Evolutionary conservation across 352 stramenopile genomes (phyloP), one percentile per base, ranked within the genome.

Genomic region (Phytopythium delawarense): DNA sequence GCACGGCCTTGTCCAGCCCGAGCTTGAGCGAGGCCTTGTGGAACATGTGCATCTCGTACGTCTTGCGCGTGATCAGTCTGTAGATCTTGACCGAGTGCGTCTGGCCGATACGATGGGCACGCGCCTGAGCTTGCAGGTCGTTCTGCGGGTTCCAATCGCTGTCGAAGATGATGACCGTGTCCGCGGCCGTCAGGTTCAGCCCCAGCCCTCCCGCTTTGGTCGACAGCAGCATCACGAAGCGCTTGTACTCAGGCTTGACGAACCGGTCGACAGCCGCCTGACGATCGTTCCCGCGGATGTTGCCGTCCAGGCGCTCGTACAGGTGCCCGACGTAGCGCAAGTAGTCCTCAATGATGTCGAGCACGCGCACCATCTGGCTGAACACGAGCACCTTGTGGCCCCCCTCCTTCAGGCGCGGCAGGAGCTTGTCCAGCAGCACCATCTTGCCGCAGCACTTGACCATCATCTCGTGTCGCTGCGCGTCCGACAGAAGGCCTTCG

Each of bases 281-380:
- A 1, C 88, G 85, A 50, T 96, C 88, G 57, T 94, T 95, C 16
- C 88, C 88, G 52, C 87, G 97, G 59, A 99, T 98, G 59, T 96
- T 98, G 34, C 86, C 98, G 74, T 99, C 98, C 62, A 99, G 94
- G 16, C 98, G 87, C 68, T 99, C 97, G 80, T 96, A 98, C 25
- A 96, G 74, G 70, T 99, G 96, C 4, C 88, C 84, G 34, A 94
- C 84, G 52, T 88, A 89, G 32, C 89, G 75, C 32, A 99, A 73
- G 75, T 99, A 99, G 67, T 99, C 98, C 68, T 99, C 96, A 23
- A 99, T 95, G 37, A 99, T 98, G 72, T 99, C 96, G 52, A 99
- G 78, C 72, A 99, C 99, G 40, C 97, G 97, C 50, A 98, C 97
- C 87, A 98, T 96, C 78, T 99, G 98, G 55, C 91, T 99, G 72